These are phyloP conservation scores for Backusella tarrabulga DNA, from an alignment of 192 early-diverging fungal species.

Conservation along the genomic window DNA sequence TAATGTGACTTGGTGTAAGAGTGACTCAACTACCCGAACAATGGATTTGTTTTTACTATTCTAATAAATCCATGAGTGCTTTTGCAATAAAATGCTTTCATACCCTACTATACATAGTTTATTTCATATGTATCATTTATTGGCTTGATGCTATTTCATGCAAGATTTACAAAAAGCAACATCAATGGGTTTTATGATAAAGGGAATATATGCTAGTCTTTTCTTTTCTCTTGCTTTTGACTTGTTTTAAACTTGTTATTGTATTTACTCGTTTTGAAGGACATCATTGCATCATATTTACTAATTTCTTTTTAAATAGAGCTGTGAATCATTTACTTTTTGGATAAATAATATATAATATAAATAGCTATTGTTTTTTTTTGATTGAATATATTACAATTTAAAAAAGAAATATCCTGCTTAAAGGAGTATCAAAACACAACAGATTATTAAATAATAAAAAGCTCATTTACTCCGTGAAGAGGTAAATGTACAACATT, in stretches of 20 bases:
- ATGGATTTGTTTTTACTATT: background rate
- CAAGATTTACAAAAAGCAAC: background rate
- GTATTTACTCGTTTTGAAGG: background rate
- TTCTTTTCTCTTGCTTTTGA: background rate
- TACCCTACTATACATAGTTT: too few relatives aligned
- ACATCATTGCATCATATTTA: background rate
- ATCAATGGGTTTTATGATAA: background rate
- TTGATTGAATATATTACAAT: background rate
- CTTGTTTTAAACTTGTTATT: background rate
- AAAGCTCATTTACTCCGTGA: background rate
- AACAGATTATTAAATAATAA: background rate
- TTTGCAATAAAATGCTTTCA: too few relatives aligned
- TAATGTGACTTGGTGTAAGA: background rate
- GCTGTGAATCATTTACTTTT: background rate
- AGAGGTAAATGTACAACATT: background rate
- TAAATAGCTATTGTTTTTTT: background rate
- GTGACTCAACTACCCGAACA: background rate
- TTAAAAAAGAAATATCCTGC: background rate
- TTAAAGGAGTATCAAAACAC: background rate
- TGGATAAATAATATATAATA: background rate
- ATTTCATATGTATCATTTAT: background rate
- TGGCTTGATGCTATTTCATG: background rate
- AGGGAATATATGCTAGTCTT: background rate
- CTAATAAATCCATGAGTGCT: background rate
- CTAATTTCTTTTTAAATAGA: background rate